phyloP scores from a whole-genome alignment of 2,329 filamentous ascomycete species.

The Exserohilum rostratum region DNA sequence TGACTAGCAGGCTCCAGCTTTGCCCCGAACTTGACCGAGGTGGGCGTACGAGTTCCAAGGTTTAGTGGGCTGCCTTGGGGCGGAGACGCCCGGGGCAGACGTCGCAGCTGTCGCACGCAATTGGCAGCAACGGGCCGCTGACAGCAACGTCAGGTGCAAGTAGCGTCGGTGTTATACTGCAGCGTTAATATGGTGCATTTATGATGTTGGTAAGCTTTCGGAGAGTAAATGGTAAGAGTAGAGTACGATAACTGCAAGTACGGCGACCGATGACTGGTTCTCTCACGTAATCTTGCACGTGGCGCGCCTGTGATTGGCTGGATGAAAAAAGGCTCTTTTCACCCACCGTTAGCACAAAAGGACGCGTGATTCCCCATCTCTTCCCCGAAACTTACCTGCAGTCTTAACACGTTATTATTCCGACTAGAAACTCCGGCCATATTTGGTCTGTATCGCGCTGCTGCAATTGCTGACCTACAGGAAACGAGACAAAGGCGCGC shows the following conservation, averaged over 20 bases:
- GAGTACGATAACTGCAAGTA: too few species aligned
- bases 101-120: neutral
- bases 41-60: neutral
- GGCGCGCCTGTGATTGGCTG: constrained; percentile 8
- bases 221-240: too few species aligned
- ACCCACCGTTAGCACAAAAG: constrained; percentile 4
- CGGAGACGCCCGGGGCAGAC: neutral
- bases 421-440: neutral
- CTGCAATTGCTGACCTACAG: constrained; percentile 3
- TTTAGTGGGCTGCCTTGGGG: neutral
- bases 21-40: neutral
- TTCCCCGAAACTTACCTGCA: constrained; percentile 1
- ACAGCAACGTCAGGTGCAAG: neutral
- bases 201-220: too few species aligned
- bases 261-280: neutral
- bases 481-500: neutral
- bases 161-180: neutral
- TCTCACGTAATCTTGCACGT: constrained; percentile 9
- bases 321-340: constrained; percentile 1
- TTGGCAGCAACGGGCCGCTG: neutral
- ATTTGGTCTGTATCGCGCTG: constrained; percentile 8
- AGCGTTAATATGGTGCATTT: neutral
- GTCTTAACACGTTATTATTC: neutral
- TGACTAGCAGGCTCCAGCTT: too few species aligned
- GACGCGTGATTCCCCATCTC: constrained; percentile 2